phyloP scores from a whole-genome alignment of 1,284 basidiomycete genomes.

The Ustilago curta region DNA sequence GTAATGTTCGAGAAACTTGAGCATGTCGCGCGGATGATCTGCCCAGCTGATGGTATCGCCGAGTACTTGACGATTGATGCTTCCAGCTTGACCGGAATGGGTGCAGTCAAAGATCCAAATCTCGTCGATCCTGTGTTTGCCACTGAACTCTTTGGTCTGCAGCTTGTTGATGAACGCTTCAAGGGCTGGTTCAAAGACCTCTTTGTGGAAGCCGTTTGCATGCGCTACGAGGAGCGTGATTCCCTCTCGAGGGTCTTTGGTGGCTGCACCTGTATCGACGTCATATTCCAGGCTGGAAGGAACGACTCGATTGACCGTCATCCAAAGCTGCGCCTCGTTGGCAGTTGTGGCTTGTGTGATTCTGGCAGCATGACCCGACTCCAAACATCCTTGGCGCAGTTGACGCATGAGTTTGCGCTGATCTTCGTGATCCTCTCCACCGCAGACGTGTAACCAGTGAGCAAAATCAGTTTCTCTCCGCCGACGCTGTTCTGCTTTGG shows the following conservation, averaged over 20 bases:
- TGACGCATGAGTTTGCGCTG: constrained; percentile 28
- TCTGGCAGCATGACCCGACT: constrained; percentile 23
- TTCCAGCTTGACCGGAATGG: constrained; percentile 80
- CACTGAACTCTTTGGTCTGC: constrained; percentile 25
- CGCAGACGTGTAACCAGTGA: constrained; percentile 23
- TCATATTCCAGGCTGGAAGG: constrained; percentile 32
- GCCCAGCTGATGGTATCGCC: constrained; percentile 77
- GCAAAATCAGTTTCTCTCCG: constrained; percentile 45
- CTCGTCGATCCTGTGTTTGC: constrained; percentile 74
- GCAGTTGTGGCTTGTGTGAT: constrained; percentile 32
- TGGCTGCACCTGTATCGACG: not conserved
- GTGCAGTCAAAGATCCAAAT: constrained; percentile 83
- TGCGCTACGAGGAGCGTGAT: constrained; percentile 80
- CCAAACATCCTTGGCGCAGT: constrained; percentile 13
- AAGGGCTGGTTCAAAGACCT: constrained; percentile 80
- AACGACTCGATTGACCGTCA: constrained; percentile 34
- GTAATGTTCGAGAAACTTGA: constrained; percentile 77
- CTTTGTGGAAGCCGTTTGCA: constrained; percentile 85
- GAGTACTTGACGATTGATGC: constrained; percentile 75
- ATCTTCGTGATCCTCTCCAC: constrained; percentile 18
- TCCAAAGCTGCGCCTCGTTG: constrained; percentile 51
- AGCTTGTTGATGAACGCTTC: constrained; percentile 70
- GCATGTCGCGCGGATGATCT: constrained; percentile 79
- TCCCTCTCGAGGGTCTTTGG: constrained; percentile 20
- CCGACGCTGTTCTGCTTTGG: constrained; percentile 44